Conservation (phyloP, 768 basidiomycete genomes). For the Mycena venus region DNA sequence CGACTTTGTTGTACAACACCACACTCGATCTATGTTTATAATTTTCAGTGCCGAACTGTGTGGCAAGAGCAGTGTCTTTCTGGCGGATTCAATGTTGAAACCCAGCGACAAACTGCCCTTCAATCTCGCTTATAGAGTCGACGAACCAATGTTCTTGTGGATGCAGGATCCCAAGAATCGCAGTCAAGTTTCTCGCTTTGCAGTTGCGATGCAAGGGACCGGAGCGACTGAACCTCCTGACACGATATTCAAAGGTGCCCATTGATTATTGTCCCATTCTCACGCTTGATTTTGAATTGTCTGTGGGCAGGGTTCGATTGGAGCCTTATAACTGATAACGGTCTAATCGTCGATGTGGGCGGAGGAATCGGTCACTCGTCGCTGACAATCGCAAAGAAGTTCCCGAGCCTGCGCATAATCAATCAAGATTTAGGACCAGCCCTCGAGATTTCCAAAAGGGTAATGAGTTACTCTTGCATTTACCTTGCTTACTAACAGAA, state of each 20-base stretch:
- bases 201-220: constrained; percentile 27
- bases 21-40: neutral
- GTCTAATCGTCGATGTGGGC: constrained; percentile 36
- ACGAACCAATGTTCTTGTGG: neutral
- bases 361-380: constrained; percentile 34
- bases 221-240: constrained; percentile 11
- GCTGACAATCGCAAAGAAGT: constrained; percentile 28
- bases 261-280: neutral
- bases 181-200: neutral
- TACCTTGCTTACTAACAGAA: too few species aligned
- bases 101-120: neutral
- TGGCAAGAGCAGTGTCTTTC: constrained; percentile 8
- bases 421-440: constrained; percentile 36
- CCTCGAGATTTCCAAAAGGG: too few species aligned
- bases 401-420: constrained; percentile 24
- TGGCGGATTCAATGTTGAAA: neutral
- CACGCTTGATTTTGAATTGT: neutral
- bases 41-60: constrained; percentile 33
- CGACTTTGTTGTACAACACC: neutral
- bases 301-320: constrained; percentile 35
- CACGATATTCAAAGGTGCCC: constrained; percentile 17
- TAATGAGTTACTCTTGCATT: too few species aligned
- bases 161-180: constrained; percentile 10
- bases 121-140: neutral
- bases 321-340: constrained; percentile 19